Conservation (phyloP, 2,329 filamentous ascomycete genomes). For the Colletotrichum orchidophilum region DNA sequence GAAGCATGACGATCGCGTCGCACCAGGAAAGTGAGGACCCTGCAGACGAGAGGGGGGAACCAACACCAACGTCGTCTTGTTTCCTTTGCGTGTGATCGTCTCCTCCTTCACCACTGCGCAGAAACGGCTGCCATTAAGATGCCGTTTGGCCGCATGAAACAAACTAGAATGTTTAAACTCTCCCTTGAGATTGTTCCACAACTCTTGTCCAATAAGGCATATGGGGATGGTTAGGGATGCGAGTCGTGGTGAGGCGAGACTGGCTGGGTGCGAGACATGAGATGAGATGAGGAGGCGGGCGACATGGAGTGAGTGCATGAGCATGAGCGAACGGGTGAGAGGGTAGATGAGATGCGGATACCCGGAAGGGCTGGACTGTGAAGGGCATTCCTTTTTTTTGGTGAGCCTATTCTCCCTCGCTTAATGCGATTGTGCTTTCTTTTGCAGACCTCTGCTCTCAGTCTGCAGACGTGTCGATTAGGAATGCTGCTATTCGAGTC, state of each 20-base stretch:
- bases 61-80: constrained; percentile 7
- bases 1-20: not conserved
- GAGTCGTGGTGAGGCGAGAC: constrained; percentile 16
- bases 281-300: constrained; percentile 15
- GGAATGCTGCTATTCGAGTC: no score
- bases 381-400: not conserved
- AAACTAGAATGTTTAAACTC: constrained; percentile 13
- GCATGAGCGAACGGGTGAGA: not conserved
- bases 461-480: no score
- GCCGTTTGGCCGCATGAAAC: constrained; percentile 29
- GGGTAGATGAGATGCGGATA: not conserved
- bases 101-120: not conserved
- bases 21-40: not conserved
- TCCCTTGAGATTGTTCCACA: constrained; percentile 20
- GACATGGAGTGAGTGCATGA: not conserved
- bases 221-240: not conserved
- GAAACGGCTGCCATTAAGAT: not conserved
- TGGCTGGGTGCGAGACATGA: constrained; percentile 17
- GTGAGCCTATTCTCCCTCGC: not conserved
- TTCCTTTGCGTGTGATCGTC: not conserved
- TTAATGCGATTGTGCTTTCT: not conserved
- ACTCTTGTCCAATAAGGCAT: constrained; percentile 17
- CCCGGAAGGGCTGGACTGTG: not conserved
- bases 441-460: no score
- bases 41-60: constrained; percentile 7